Conservation (phyloP, 2,329 filamentous ascomycete species). For the Alternaria sp. region DNA sequence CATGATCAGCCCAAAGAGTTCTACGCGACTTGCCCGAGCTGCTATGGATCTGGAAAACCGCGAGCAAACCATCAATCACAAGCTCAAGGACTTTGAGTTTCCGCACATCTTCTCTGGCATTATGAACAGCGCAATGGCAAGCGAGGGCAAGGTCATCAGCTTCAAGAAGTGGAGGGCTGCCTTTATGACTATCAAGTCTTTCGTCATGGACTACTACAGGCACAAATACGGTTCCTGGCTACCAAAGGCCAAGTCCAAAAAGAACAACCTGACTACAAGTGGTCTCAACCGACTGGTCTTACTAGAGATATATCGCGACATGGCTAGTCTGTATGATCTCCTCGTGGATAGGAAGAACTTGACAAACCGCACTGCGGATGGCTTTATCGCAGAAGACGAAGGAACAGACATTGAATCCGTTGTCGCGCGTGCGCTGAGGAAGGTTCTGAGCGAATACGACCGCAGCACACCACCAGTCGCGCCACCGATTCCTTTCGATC, state of each 20-base stretch:
- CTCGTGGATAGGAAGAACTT: constrained; percentile 79
- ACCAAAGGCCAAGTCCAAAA: constrained; percentile 88
- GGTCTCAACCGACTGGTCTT: constrained; percentile 86
- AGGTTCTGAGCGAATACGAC: constrained; percentile 86
- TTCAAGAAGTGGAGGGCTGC: constrained; percentile 84
- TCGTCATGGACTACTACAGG: constrained; percentile 74
- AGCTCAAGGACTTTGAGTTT: constrained; percentile 89
- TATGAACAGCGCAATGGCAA: constrained; percentile 79
- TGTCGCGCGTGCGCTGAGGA: constrained; percentile 71
- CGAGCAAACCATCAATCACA: constrained; percentile 71
- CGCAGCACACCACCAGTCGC: constrained; percentile 86
- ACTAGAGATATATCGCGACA: constrained; percentile 81
- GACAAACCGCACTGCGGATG: constrained; percentile 79
- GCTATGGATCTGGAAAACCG: constrained; percentile 79
- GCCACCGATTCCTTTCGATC: constrained; percentile 89
- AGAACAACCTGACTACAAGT: constrained; percentile 84
- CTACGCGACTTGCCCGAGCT: constrained; percentile 80
- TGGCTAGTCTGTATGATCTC: constrained; percentile 86
- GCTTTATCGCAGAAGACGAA: constrained; percentile 64
- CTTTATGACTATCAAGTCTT: constrained; percentile 77
- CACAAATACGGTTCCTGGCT: constrained; percentile 79
- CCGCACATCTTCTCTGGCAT: constrained; percentile 87
- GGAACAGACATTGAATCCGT: constrained; percentile 63
- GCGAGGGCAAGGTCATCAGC: constrained; percentile 76
- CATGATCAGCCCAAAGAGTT: constrained; percentile 73